Evolutionary conservation across 257 asterid species (phyloP), one percentile per base, ranked within the genome.

Genomic region (Perilla frutescens): DNA sequence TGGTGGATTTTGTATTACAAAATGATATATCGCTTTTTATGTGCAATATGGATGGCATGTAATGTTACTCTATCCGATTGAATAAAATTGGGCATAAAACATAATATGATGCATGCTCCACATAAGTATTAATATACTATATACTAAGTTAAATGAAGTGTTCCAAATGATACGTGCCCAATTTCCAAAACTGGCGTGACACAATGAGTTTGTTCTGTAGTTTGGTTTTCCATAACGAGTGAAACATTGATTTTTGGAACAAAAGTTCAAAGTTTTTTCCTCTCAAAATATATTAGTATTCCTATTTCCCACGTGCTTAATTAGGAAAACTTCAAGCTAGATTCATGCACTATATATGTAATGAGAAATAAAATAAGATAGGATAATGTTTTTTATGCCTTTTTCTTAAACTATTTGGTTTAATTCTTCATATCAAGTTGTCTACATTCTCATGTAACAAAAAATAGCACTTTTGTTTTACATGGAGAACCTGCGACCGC

Each of bases 191-290:
- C 34, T n/a, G 58, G 29, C 67, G 7, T 50, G 5, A n/a, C 56
- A 50, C 56, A 50, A 50, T 50, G n/a, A 7, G 68, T 43, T 48
- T n/a, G 61, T 40, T 69, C 26, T 29, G 45, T 34, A 49, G 50
- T 67, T 14, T 49, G 60, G 61, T 51, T 62, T 49, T 32, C 65
- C 75, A 44, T 55, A 70, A 41, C n/a, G n/a, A 70, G 48, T 7
- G 58, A 57, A 43, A 44, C 55, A 57, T 36, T 45, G 39, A 57
- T 58, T 45, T 12, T 58, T 48, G 45, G 60, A 56, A 56, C 37
- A 13, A 44, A 70, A 56, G 75, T 57, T 41, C 5, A 7, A 47
- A 8, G 36, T 31, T n/a, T 43, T 29, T 12, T 39, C 32, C n/a
- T 29, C 43, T 56, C n/a, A 29, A 40, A 40, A 43, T 26, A 13